A percentile compares a stretch with the other conserved stretches of the same genome.
These are phyloP conservation scores for Fallopia convolvulus DNA, from an alignment of 148 eudicot genomes.

Conservation along the genomic window DNA sequence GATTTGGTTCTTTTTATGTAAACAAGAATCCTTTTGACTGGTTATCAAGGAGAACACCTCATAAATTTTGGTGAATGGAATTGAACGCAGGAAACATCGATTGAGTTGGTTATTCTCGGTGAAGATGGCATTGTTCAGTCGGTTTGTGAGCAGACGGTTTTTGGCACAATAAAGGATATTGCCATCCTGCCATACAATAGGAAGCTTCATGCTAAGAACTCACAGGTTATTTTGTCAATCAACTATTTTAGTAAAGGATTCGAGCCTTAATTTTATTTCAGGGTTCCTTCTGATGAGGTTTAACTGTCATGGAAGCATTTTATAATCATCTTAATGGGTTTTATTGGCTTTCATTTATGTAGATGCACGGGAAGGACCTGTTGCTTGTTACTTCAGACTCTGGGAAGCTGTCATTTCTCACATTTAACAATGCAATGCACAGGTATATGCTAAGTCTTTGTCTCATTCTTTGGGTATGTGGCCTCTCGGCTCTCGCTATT, in stretches of 20 bases:
- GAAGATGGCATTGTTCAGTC: slow-evolving; percentile 79
- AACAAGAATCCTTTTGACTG: background rate
- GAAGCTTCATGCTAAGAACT: slow-evolving; percentile 26
- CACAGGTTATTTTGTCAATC: slow-evolving; percentile 39
- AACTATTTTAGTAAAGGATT: background rate
- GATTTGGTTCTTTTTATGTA: background rate
- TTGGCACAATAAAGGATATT: slow-evolving; percentile 83
- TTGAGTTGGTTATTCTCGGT: slow-evolving; percentile 77
- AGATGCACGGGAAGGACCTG: slow-evolving; percentile 66
- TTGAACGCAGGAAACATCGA: slow-evolving; percentile 67
- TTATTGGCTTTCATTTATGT: slow-evolving; percentile 11
- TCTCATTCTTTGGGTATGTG: slow-evolving; percentile 3
- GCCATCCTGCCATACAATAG: slow-evolving; percentile 70
- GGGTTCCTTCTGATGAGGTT: background rate
- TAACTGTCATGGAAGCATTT: background rate
- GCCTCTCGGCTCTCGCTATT: background rate
- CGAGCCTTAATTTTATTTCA: background rate
- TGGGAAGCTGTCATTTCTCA: slow-evolving; percentile 85
- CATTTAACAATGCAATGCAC: slow-evolving; percentile 85
- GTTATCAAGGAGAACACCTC: slow-evolving; percentile 1
- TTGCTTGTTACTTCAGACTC: slow-evolving; percentile 81
- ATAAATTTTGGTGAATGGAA: background rate
- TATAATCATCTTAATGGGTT: background rate
- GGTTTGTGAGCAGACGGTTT: slow-evolving; percentile 87
- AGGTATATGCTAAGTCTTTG: slow-evolving; percentile 32